Conservation (phyloP, 352 stramenopile species). For the Thalassiosira mediterranea region DNA sequence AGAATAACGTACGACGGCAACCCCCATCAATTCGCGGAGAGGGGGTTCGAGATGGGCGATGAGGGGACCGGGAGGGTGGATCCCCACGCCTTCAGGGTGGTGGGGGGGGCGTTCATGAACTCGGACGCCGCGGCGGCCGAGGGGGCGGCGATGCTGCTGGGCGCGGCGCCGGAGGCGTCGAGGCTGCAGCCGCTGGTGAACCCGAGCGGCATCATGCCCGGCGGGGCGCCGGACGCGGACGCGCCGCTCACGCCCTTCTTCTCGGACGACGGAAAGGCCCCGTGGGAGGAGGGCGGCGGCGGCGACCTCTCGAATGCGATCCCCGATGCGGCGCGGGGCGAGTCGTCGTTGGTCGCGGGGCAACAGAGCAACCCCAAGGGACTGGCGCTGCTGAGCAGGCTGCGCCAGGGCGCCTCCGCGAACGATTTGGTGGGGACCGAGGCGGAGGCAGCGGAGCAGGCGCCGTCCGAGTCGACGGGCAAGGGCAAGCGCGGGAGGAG, state of each 20-base stretch:
- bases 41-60: slow-evolving; percentile 56
- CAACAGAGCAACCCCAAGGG: slow-evolving; percentile 50
- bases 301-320: slow-evolving; percentile 5
- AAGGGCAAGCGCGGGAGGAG: slow-evolving; percentile 5
- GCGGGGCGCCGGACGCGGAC: slow-evolving; percentile 33
- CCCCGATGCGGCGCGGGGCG: neutral
- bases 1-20: slow-evolving; percentile 96
- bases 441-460: neutral
- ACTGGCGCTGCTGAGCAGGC: slow-evolving; percentile 41
- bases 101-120: slow-evolving; percentile 83
- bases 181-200: slow-evolving; percentile 67
- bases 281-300: slow-evolving; percentile 71
- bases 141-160: slow-evolving; percentile 2
- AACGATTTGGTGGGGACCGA: no score
- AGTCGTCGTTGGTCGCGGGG: neutral
- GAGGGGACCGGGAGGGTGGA: slow-evolving; percentile 43
- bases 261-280: slow-evolving; percentile 66
- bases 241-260: slow-evolving; percentile 72
- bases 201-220: no score
- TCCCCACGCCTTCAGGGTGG: slow-evolving; percentile 77
- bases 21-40: slow-evolving; percentile 91
- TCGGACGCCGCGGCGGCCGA: slow-evolving; percentile 9
- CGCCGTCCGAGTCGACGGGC: neutral
- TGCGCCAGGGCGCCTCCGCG: slow-evolving; percentile 27
- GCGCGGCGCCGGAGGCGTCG: slow-evolving; percentile 34